Percentiles rank a stretch among this genome's conserved stretches.
These are phyloP conservation scores for Emericellopsis atlantica DNA, from an alignment of 2,329 filamentous ascomycete genomes.

Conservation along the genomic window DNA sequence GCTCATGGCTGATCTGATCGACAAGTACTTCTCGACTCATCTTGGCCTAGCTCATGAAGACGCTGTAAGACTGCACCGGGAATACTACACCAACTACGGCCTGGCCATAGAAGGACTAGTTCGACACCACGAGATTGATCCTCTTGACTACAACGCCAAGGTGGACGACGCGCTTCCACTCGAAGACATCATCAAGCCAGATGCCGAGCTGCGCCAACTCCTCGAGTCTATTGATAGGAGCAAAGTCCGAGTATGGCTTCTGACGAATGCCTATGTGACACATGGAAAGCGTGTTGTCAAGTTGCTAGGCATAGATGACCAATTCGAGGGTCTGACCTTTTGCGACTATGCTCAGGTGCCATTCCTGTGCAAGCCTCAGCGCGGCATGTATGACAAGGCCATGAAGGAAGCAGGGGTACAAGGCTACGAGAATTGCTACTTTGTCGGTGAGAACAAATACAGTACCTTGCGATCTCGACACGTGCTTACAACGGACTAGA, in stretches of 20 bases:
- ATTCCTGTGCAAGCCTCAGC: constrained; percentile 77
- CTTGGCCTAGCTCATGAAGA: constrained; percentile 64
- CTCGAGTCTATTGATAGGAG: constrained; percentile 70
- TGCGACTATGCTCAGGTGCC: constrained; percentile 71
- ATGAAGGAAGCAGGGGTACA: constrained; percentile 72
- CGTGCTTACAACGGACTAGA: constrained; percentile 35
- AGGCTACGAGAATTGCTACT: constrained; percentile 65
- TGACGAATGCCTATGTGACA: constrained; percentile 91
- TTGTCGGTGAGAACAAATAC: constrained; percentile 64
- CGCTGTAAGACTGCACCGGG: constrained; percentile 72
- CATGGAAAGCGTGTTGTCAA: constrained; percentile 75
- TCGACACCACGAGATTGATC: constrained; percentile 87
- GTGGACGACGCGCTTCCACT: constrained; percentile 92
- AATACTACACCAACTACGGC: constrained; percentile 93
- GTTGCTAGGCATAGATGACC: constrained; percentile 69
- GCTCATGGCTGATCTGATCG: constrained; percentile 76
- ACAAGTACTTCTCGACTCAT: constrained; percentile 50
- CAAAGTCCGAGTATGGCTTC: constrained; percentile 83
- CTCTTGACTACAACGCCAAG: constrained; percentile 84
- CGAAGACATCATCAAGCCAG: constrained; percentile 69
- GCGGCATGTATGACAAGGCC: constrained; percentile 75
- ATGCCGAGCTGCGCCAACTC: constrained; percentile 60
- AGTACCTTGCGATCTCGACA: no score
- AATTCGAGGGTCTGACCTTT: constrained; percentile 90
- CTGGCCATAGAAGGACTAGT: constrained; percentile 95